Base-by-base conservation (phyloP, 352 stramenopile genomes). In the Aphanomyces euteiches region DNA sequence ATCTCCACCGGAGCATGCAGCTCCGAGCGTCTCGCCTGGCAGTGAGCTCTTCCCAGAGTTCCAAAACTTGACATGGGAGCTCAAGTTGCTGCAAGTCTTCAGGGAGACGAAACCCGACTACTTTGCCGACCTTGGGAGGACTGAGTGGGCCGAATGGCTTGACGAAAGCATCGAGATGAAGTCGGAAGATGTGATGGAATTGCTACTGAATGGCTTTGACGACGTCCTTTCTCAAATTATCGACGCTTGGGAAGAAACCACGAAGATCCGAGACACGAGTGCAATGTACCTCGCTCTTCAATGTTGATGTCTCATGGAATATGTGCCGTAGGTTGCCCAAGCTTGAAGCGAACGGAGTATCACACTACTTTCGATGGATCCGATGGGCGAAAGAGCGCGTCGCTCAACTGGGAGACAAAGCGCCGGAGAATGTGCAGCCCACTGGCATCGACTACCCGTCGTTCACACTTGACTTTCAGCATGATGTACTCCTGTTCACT, bases 321-420 rank as follows among this genome's bases (percentile, higher is more conserved):
- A 4, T 50, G 36, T 45, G 4, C 0, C 2, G 5, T 63, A 70
- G 64, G 19, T 83, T 89, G 43, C 80, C 84, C 0, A 86, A 83
- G 67, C 74, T 66, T 12, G 67, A 71, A 0, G 67, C 86, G 15
- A 89, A 72, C 64, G 79, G 74, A 28, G 73, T 89, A 34, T 78
- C 79, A 28, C 80, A 90, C 47, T 90, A 88, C 72, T 90, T 89
- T 53, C 76, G 78, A 5, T 92, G 83, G 81, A 76, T 92, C 39
- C 81, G 83, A 21, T 92, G 81, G 80, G 63, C 68, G 15, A 92
- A 92, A 61, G 83, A 90, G 67, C 79, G 79, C 21, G 66, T 87
- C 12, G 79, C 88, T 43, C 67, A 79, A 47, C 48, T 90, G 3
- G 67, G 82, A 34, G 73, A 89, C 60, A 74, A 76, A 12, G 73